phyloP scores from a whole-genome alignment of 2,329 filamentous ascomycete species.

The Aureobasidium sp. region DNA sequence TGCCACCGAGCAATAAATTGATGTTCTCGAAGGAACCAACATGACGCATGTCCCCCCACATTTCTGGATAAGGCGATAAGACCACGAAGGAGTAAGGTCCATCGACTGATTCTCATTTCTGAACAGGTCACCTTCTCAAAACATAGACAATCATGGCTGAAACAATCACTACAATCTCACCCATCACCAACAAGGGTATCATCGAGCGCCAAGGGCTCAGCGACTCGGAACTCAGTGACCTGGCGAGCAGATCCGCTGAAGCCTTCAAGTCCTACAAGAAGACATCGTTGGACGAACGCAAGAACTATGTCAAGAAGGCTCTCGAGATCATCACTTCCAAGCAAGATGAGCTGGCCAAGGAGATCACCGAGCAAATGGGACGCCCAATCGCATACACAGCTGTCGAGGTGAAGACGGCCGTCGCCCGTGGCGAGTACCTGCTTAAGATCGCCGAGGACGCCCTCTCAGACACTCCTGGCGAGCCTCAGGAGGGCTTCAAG shows the following conservation, averaged over 20 bases:
- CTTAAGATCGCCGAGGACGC: slow-evolving; percentile 73
- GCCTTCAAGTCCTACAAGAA: slow-evolving; percentile 72
- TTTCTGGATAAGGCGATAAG: background rate
- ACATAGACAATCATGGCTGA: slow-evolving; percentile 39
- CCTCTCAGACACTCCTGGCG: slow-evolving; percentile 71
- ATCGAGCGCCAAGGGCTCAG: slow-evolving; percentile 70
- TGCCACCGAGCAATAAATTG: background rate
- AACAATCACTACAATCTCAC: slow-evolving; percentile 72
- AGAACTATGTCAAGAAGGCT: slow-evolving; percentile 73
- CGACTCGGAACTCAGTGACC: slow-evolving; percentile 56
- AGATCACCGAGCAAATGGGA: slow-evolving; percentile 92
- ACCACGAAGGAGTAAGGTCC: background rate
- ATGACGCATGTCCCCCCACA: background rate
- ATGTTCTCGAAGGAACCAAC: background rate
- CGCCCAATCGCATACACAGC: slow-evolving; percentile 80
- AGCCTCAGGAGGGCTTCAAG: slow-evolving; percentile 79
- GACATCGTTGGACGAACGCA: slow-evolving; percentile 65
- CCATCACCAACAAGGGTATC: slow-evolving; percentile 77
- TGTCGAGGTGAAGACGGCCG: slow-evolving; percentile 75
- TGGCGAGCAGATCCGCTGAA: slow-evolving; percentile 64
- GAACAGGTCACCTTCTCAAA: background rate
- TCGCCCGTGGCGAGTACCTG: slow-evolving; percentile 78
- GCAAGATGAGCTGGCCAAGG: slow-evolving; percentile 71
- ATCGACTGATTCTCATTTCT: background rate
- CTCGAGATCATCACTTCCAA: slow-evolving; percentile 60